Percentiles rank a stretch among this genome's conserved stretches.
Conservation (phyloP, 352 stramenopile genomes). For the Globisporangium iwayamae region DNA sequence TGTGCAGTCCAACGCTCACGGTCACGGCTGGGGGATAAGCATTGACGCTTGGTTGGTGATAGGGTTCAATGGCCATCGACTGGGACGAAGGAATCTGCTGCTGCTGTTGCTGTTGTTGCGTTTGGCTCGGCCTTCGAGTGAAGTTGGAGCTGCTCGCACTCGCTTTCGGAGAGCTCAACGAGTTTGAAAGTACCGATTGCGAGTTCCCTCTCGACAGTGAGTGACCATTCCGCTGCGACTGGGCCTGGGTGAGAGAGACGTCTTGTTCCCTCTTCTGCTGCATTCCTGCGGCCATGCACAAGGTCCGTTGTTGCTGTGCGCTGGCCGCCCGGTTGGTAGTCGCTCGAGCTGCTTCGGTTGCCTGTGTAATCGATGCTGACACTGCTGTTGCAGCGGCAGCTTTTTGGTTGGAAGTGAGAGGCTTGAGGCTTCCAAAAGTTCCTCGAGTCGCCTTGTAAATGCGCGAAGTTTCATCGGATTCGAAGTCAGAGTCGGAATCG, state of each 20-base stretch:
- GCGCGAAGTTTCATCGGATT: slow-evolving; percentile 20
- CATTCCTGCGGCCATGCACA: neutral
- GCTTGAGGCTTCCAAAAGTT: neutral
- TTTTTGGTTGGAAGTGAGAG: neutral
- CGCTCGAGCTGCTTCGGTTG: neutral
- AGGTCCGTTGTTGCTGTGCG: neutral
- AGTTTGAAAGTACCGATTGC: neutral
- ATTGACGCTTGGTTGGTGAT: neutral
- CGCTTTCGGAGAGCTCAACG: too few relatives aligned
- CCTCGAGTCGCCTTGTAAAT: neutral
- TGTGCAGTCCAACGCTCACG: slow-evolving; percentile 7
- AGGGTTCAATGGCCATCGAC: slow-evolving; percentile 14
- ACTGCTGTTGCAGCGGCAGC: neutral
- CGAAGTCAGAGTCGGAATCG: slow-evolving; percentile 42
- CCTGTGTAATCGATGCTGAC: neutral
- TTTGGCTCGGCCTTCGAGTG: neutral
- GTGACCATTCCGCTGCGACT: neutral
- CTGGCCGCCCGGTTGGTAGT: neutral
- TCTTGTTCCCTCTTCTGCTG: neutral
- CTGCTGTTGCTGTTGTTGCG: neutral
- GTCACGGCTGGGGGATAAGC: neutral
- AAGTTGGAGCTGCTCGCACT: neutral
- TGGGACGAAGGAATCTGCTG: neutral
- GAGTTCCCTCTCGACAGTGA: neutral
- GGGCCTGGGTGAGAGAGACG: neutral